Evolutionary conservation across 23 red algal species (phyloP).

Genomic region (Gracilaria gracilis): DNA sequence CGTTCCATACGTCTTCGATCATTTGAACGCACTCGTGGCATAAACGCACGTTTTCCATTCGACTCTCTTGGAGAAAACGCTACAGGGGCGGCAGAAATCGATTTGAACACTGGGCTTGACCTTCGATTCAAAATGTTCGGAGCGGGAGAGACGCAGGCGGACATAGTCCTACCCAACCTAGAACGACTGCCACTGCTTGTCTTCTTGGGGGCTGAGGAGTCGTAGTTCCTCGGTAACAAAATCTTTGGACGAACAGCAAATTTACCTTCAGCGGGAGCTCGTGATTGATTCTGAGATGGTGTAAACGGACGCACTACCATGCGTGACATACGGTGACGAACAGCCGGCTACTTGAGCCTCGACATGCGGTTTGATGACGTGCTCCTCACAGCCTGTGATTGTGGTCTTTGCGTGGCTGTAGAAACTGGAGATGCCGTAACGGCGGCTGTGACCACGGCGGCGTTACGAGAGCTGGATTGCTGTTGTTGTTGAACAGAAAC

Average conservation of each 20-base stretch:
- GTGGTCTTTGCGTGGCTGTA: constrained; percentile 26
- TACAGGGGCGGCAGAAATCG: constrained; percentile 15
- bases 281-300: background rate
- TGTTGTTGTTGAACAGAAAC: constrained; percentile 10
- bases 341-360: constrained; percentile 39
- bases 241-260: constrained; percentile 1
- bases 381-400: constrained; percentile 24
- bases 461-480: background rate
- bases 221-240: constrained; percentile 12
- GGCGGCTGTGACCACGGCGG: background rate
- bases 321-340: constrained; percentile 63
- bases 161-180: constrained; percentile 50
- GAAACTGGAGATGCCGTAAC: background rate
- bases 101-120: constrained; percentile 3
- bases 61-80: background rate
- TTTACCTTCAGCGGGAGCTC: constrained; percentile 9
- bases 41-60: constrained; percentile 63
- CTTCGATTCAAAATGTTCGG: constrained; percentile 1
- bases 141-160: constrained; percentile 33
- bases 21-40: constrained; percentile 67
- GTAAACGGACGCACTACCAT: constrained; percentile 38
- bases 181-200: constrained; percentile 17
- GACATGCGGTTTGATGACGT: constrained; percentile 33
- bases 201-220: constrained; percentile 25
- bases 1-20: constrained; percentile 53